Percentiles rank a stretch among this genome's conserved stretches.
Evolutionary conservation across 768 basidiomycete species (phyloP).

Genomic region (Lactarius hatsudake): DNA sequence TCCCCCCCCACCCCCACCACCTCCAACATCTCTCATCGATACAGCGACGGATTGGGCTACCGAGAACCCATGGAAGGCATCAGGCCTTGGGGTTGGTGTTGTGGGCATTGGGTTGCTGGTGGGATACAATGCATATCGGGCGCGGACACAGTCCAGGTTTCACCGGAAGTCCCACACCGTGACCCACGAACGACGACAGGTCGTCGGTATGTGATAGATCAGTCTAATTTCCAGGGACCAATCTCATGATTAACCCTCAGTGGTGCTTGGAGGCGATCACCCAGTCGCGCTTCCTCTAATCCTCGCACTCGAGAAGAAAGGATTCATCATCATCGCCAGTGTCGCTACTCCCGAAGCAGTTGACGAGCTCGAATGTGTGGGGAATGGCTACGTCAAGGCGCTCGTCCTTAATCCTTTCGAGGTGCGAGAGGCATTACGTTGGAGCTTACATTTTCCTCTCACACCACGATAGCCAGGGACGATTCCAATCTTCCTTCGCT

Average conservation of each 20-base stretch:
- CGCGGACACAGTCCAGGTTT: constrained; percentile 29
- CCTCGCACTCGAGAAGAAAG: constrained; percentile 68
- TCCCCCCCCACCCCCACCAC: constrained; percentile 44
- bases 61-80: constrained; percentile 59
- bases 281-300: constrained; percentile 71
- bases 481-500: constrained; percentile 74
- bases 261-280: constrained; percentile 79
- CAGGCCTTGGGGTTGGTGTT: constrained; percentile 52
- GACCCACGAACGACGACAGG: constrained; percentile 43
- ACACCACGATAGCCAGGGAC: constrained; percentile 55
- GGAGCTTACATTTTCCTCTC: background rate
- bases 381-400: constrained; percentile 75
- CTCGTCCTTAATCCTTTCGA: constrained; percentile 78
- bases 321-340: constrained; percentile 81
- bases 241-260: constrained; percentile 37
- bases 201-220: constrained; percentile 39
- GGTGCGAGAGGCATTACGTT: constrained; percentile 40
- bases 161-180: constrained; percentile 29
- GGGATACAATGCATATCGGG: constrained; percentile 45
- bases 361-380: constrained; percentile 56
- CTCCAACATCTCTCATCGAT: constrained; percentile 45
- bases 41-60: constrained; percentile 50
- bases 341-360: constrained; percentile 69
- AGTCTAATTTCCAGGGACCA: constrained; percentile 9
- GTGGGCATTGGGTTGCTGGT: constrained; percentile 61